Evolutionary conservation across 495 filamentous ascomycete genomes (phyloP).

Genomic region (Cryomyces minteri): DNA sequence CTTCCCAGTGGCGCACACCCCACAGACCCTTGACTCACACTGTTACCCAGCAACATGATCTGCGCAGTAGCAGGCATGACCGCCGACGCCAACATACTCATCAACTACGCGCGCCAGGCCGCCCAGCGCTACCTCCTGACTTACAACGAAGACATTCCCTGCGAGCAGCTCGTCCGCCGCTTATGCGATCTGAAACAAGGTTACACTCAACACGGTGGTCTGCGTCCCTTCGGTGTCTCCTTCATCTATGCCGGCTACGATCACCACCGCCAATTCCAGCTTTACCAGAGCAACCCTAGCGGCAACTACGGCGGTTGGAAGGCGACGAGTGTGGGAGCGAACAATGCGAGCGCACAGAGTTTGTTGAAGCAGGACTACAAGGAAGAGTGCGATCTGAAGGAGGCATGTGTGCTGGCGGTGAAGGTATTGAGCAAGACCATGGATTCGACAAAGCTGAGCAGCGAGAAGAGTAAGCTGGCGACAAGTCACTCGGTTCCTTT

Average conservation of each 20-base stretch:
- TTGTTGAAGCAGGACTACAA: constrained; percentile 99
- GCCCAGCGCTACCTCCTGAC: constrained; percentile 95
- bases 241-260: constrained; percentile 99
- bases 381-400: constrained; percentile 87
- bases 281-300: constrained; percentile 99
- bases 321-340: constrained; percentile 91
- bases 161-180: constrained; percentile 91
- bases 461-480: constrained; percentile 73
- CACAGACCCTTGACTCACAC: not conserved
- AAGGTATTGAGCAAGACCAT: constrained; percentile 99
- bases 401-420: constrained; percentile 92
- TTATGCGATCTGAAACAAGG: constrained; percentile 98
- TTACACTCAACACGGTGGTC: constrained; percentile 96
- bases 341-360: constrained; percentile 95
- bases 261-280: constrained; percentile 84
- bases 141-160: constrained; percentile 99
- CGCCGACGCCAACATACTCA: constrained; percentile 97
- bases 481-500: not conserved
- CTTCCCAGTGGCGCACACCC: not conserved
- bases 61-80: constrained; percentile 99
- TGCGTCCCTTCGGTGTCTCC: constrained; percentile 93
- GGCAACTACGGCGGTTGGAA: constrained; percentile 99
- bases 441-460: constrained; percentile 96
- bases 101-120: constrained; percentile 95
- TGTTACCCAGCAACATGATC: constrained; percentile 77